phyloP scores from a whole-genome alignment of 805 yeast species.

The Zygoascus flipseniorum region DNA sequence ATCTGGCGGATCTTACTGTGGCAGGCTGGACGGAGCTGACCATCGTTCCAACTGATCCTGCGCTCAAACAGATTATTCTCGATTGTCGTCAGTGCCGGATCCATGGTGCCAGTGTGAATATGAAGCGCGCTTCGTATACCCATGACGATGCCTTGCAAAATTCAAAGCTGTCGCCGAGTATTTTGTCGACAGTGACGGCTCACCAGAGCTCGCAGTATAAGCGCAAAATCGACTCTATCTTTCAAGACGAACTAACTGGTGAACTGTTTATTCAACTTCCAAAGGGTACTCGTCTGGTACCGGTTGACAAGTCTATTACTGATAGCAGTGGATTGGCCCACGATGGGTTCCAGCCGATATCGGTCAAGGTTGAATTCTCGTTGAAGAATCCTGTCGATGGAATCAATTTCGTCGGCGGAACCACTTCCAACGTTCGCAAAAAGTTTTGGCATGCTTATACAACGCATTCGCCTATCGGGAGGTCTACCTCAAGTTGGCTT shows the following conservation, averaged over 20 bases:
- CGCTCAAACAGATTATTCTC: slow-evolving; percentile 50
- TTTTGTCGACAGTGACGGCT: slow-evolving; percentile 21
- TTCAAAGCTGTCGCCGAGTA: slow-evolving; percentile 22
- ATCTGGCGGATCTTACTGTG: slow-evolving; percentile 50
- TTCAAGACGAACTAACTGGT: slow-evolving; percentile 48
- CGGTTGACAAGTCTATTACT: slow-evolving; percentile 31
- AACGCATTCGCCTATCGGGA: slow-evolving; percentile 63
- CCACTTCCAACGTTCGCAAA: slow-evolving; percentile 34
- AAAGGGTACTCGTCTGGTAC: slow-evolving; percentile 50
- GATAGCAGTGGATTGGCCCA: slow-evolving; percentile 25
- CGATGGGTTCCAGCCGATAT: slow-evolving; percentile 55
- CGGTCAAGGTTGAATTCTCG: slow-evolving; percentile 58
- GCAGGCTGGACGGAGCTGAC: slow-evolving; percentile 78
- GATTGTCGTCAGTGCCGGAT: slow-evolving; percentile 68
- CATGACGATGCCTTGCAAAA: slow-evolving; percentile 47
- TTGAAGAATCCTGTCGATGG: slow-evolving; percentile 65
- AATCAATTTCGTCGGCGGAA: slow-evolving; percentile 60
- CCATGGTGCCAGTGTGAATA: slow-evolving; percentile 55
- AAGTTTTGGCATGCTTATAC: slow-evolving; percentile 81
- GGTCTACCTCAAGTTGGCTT: slow-evolving; percentile 92
- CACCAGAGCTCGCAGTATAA: slow-evolving; percentile 54
- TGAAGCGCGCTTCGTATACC: slow-evolving; percentile 44
- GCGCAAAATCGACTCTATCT: slow-evolving; percentile 44
- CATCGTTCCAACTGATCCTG: slow-evolving; percentile 57
- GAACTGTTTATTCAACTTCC: slow-evolving; percentile 61